These are phyloP conservation scores for Begonia masoniana DNA, from an alignment of 306 rosid genomes.

Conservation along the genomic window DNA sequence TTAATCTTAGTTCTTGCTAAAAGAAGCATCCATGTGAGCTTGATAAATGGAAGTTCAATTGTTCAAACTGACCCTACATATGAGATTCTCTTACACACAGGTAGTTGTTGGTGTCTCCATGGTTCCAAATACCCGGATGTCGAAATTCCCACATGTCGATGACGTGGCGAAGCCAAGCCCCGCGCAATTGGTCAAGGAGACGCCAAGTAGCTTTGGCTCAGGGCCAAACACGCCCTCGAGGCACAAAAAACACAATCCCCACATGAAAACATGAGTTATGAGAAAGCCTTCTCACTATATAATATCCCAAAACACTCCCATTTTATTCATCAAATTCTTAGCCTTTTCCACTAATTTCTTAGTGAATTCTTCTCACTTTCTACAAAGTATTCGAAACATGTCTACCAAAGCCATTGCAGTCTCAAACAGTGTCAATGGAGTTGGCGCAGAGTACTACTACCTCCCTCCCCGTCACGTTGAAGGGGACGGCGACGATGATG, in stretches of 20 bases:
- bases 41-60: too few species aligned
- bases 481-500: conserved; percentile 22
- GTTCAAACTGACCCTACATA: too few species aligned
- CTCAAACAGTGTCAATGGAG: conserved; percentile 1
- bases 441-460: neutral
- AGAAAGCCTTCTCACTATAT: neutral
- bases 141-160: conserved; percentile 8
- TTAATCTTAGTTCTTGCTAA: too few species aligned
- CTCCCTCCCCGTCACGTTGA: neutral
- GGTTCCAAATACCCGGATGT: too few species aligned
- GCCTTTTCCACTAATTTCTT: neutral
- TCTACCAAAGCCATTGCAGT: conserved; percentile 10
- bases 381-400: conserved; percentile 5
- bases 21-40: too few species aligned
- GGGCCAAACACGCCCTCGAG: neutral
- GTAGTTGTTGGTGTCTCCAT: too few species aligned
- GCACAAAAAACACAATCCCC: neutral
- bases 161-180: neutral
- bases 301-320: neutral
- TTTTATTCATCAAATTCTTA: neutral
- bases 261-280: neutral
- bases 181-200: neutral
- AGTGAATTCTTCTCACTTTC: neutral
- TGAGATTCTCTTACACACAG: too few species aligned
- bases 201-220: neutral